These are phyloP conservation scores for Rhizoclosmatium globosum DNA, from an alignment of 192 early-diverging fungal species.

Conservation along the genomic window DNA sequence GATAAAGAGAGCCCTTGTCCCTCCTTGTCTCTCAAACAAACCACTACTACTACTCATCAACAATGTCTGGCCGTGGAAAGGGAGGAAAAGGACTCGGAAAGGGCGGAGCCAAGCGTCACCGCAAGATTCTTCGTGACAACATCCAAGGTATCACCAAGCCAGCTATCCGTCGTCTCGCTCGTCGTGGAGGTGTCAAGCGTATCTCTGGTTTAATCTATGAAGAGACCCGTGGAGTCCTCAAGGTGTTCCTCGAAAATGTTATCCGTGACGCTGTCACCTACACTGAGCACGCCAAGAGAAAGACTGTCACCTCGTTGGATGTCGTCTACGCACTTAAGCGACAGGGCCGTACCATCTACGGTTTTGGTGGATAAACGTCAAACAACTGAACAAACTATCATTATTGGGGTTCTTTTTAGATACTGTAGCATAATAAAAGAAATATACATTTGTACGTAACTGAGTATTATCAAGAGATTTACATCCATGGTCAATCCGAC, in stretches of 20 bases:
- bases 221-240: conserved; percentile 97
- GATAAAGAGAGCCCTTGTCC: too few relatives aligned
- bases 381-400: background rate
- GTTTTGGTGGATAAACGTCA: conserved; percentile 28
- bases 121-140: too few relatives aligned
- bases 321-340: conserved; percentile 98
- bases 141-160: too few relatives aligned
- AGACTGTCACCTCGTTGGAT: conserved; percentile 99
- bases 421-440: too few relatives aligned
- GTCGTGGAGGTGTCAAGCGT: conserved; percentile 99
- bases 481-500: background rate
- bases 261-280: conserved; percentile 99
- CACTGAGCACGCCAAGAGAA: conserved; percentile 98
- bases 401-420: too few relatives aligned
- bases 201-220: conserved; percentile 99
- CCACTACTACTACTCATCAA: too few relatives aligned
- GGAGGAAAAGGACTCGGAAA: too few relatives aligned
- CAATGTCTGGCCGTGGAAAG: too few relatives aligned
- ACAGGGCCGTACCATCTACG: conserved; percentile 92
- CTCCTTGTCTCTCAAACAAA: too few relatives aligned
- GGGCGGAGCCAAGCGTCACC: too few relatives aligned
- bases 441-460: background rate
- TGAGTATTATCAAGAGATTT: background rate
- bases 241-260: conserved; percentile 98
- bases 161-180: conserved; percentile 82